phyloP scores from a whole-genome alignment of 2,329 filamentous ascomycete genomes.

The Penicillium corylophilum region DNA sequence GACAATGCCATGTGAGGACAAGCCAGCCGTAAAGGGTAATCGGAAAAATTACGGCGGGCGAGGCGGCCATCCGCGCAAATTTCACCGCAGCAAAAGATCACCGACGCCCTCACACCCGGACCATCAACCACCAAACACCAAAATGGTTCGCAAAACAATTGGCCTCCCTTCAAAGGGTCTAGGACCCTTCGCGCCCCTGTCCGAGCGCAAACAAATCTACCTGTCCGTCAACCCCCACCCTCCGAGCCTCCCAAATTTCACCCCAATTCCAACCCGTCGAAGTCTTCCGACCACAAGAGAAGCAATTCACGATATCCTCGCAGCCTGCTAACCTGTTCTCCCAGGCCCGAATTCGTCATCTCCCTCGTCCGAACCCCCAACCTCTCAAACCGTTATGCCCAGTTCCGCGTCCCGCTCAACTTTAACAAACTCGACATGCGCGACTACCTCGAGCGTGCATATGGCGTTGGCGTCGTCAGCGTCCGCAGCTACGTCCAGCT shows the following conservation, averaged over 20 bases:
- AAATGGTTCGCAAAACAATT: conserved; percentile 32
- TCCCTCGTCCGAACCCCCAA: conserved; percentile 72
- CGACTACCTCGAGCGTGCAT: conserved; percentile 88
- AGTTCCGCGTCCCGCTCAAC: conserved; percentile 84
- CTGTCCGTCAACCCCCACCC: conserved; percentile 48
- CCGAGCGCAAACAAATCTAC: conserved; percentile 51
- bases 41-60: conserved; percentile 26
- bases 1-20: neutral
- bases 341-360: conserved; percentile 77
- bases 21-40: neutral
- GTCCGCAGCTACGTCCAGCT: conserved; percentile 80
- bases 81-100: conserved; percentile 30
- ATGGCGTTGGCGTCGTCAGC: conserved; percentile 69
- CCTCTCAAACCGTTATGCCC: conserved; percentile 76
- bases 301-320: neutral
- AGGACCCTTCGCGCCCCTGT: conserved; percentile 25
- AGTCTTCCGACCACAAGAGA: neutral
- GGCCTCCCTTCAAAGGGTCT: conserved; percentile 28
- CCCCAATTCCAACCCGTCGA: neutral
- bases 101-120: conserved; percentile 13
- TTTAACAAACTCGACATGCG: conserved; percentile 97
- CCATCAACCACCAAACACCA: conserved; percentile 14
- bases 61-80: conserved; percentile 37
- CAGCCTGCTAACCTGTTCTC: neutral
- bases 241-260: neutral